Conservation (phyloP, 345 rosid species). For the Litchi chinensis region DNA sequence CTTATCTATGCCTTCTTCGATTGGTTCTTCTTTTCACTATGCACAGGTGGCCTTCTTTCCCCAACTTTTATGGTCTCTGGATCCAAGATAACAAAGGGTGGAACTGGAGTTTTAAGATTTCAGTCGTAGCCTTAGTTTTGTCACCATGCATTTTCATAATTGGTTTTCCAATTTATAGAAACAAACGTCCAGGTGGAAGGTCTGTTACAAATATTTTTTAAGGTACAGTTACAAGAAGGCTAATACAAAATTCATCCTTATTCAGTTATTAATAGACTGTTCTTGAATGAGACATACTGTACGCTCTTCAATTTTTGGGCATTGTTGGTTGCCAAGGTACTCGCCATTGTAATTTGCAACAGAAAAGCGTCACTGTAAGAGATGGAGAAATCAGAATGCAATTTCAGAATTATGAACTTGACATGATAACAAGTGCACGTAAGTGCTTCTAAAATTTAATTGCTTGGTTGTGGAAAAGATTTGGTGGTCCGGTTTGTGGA, state of each 20-base stretch:
- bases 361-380: constrained; percentile 28
- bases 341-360: constrained; percentile 47
- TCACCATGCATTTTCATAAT: constrained; percentile 41
- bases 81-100: constrained; percentile 63
- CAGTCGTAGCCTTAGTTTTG: constrained; percentile 25
- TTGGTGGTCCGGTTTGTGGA: no score
- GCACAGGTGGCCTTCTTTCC: constrained; percentile 50
- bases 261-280: neutral
- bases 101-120: constrained; percentile 44
- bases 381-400: neutral
- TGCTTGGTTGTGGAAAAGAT: no score
- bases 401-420: constrained; percentile 22
- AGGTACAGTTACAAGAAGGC: constrained; percentile 21
- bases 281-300: neutral
- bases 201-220: constrained; percentile 38
- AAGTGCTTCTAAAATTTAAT: constrained; percentile 3
- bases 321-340: constrained; percentile 31
- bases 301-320: no score
- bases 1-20: constrained; percentile 55
- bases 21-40: constrained; percentile 59
- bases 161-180: constrained; percentile 51
- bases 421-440: constrained; percentile 40
- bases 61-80: constrained; percentile 59
- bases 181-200: constrained; percentile 54
- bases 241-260: neutral